A percentile compares a stretch with the other conserved stretches of the same genome.
phyloP scores from a whole-genome alignment of 192 early-diverging fungal genomes.

The Coemansia sp. region DNA sequence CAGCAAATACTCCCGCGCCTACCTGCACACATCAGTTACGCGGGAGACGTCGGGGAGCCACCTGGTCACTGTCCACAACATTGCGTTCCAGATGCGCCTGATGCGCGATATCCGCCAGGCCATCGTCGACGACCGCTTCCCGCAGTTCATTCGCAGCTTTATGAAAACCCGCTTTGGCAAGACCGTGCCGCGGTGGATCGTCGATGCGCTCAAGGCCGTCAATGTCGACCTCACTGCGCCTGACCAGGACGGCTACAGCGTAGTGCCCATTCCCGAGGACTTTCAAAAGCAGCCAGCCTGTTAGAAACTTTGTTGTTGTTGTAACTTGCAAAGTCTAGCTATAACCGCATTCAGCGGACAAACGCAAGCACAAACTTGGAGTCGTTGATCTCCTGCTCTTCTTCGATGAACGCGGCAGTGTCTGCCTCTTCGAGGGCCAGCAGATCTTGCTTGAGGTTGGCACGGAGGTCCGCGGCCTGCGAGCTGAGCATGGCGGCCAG shows the following conservation, averaged over 20 bases:
- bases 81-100: conserved; percentile 76
- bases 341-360: no score
- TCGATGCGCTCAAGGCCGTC: conserved; percentile 66
- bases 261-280: conserved; percentile 21
- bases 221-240: conserved; percentile 53
- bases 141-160: conserved; percentile 62
- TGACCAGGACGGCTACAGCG: conserved; percentile 28
- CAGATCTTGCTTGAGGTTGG: conserved; percentile 68
- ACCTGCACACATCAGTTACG: conserved; percentile 61
- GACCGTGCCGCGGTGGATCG: conserved; percentile 63
- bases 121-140: conserved; percentile 65
- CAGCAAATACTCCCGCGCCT: conserved; percentile 65
- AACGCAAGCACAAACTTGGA: conserved; percentile 71
- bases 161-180: conserved; percentile 60
- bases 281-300: conserved; percentile 28
- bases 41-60: conserved; percentile 79
- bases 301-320: background rate
- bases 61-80: conserved; percentile 76
- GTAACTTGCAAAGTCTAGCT: no score
- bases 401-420: conserved; percentile 57
- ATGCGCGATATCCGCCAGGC: conserved; percentile 72
- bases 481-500: conserved; percentile 64
- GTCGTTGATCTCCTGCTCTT: conserved; percentile 73
- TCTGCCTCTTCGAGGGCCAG: conserved; percentile 26
- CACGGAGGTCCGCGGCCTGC: conserved; percentile 68